Evolutionary conservation across 2,329 filamentous ascomycete species (phyloP).

Genomic region (Westerdykella aurantiaca): DNA sequence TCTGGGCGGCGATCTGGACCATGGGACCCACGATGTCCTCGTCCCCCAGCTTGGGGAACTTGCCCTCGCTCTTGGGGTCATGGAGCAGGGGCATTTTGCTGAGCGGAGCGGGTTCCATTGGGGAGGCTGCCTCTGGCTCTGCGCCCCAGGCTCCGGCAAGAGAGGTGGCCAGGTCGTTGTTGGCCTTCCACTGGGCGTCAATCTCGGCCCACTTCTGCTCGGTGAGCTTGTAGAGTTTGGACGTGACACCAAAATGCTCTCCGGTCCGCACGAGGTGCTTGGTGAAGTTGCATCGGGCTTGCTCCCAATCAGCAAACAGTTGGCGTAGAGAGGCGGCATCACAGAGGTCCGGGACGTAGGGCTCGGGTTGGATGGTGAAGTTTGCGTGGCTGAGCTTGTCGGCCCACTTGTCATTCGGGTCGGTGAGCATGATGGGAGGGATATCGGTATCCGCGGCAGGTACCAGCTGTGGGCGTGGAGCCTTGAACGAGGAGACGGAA

Average conservation of each 20-base stretch:
- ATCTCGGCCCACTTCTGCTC: conserved; percentile 84
- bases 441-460: conserved; percentile 48
- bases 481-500: conserved; percentile 68
- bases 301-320: conserved; percentile 74
- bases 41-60: conserved; percentile 83
- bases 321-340: conserved; percentile 57
- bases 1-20: conserved; percentile 48
- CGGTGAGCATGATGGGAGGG: conserved; percentile 58
- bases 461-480: conserved; percentile 39
- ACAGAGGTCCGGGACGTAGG: conserved; percentile 63
- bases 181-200: conserved; percentile 66
- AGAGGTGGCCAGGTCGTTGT: conserved; percentile 59
- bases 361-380: conserved; percentile 78
- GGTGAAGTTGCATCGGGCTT: conserved; percentile 77
- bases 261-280: conserved; percentile 82
- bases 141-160: conserved; percentile 32
- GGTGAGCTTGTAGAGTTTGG: conserved; percentile 79
- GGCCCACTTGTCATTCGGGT: conserved; percentile 78
- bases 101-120: conserved; percentile 49
- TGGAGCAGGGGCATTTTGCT: conserved; percentile 63
- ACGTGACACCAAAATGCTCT: conserved; percentile 86
- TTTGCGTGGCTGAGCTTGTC: conserved; percentile 85
- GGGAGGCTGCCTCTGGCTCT: conserved; percentile 34
- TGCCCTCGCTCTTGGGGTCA: conserved; percentile 62
- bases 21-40: conserved; percentile 93